These are phyloP conservation scores for Aureobasidium sp. DNA, from an alignment of 2,329 filamentous ascomycete species.

Conservation along the genomic window DNA sequence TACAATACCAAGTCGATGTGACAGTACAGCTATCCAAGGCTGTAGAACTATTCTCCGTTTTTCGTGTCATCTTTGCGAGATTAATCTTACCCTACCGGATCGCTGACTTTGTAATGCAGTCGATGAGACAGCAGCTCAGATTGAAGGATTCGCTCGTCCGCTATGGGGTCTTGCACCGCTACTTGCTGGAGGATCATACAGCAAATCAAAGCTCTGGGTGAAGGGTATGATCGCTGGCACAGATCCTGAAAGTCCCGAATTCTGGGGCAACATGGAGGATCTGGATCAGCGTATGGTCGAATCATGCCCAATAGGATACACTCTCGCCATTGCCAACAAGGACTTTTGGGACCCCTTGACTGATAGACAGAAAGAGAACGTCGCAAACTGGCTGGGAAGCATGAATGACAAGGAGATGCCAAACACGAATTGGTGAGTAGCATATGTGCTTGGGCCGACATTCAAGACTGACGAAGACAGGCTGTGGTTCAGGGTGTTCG, in stretches of 20 bases:
- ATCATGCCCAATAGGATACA: constrained; percentile 71
- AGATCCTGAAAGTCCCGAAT: constrained; percentile 62
- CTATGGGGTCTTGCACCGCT: constrained; percentile 69
- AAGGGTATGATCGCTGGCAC: constrained; percentile 65
- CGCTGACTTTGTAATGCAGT: constrained; percentile 32
- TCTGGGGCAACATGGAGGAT: constrained; percentile 69
- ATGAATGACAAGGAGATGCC: constrained; percentile 70
- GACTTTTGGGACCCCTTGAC: constrained; percentile 61
- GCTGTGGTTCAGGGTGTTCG: constrained; percentile 82
- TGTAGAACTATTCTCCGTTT: not conserved
- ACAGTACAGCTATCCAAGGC: not conserved
- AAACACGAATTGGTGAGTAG: constrained; percentile 56
- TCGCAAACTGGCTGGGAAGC: constrained; percentile 66
- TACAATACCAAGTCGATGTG: not conserved
- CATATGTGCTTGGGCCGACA: too few relatives aligned
- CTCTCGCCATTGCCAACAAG: constrained; percentile 59
- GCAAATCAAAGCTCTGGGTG: constrained; percentile 58
- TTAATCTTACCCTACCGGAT: not conserved
- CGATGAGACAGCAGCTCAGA: constrained; percentile 68
- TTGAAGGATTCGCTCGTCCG: constrained; percentile 69
- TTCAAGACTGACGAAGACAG: constrained; percentile 37
- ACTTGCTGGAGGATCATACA: constrained; percentile 62
- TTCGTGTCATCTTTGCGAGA: not conserved
- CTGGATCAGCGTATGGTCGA: constrained; percentile 81
- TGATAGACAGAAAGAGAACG: constrained; percentile 55